Evolutionary conservation across 441 rosid genomes (phyloP), one percentile per base, ranked within the genome.

Genomic region (Pelargonium cotyledonis): DNA sequence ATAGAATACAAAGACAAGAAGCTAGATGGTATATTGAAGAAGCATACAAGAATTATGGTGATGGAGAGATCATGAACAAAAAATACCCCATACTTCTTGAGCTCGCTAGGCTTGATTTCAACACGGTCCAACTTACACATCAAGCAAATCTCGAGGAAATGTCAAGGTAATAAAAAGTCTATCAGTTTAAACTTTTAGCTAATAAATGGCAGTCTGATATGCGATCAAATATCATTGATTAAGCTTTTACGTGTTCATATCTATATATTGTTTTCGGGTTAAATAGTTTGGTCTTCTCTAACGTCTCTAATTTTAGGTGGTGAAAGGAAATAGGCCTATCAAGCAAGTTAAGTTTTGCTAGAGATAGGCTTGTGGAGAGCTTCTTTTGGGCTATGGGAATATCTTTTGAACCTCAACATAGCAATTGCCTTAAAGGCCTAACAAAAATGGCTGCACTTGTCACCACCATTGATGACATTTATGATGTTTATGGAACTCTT

Each of bases 311-410:
- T n/a, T n/a, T n/a, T n/a, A 79, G 80, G 72, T 79, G 83, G 85
- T 79, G 85, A 83, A 69, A 70, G 1, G 63, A 21, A 12, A 67
- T 80, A 51, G 70, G 69, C 18, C 64, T 84, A 23, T 68, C 78
- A 9, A 70, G 51, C 8, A 67, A 73, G 21, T 40, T 81, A 68
- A 60, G 63, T 4, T 84, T 84, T 55, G 75, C 79, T 1, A 74
- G 87, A 69, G 84, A 84, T 67, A 75, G 85, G 49, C 67, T 81
- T 4, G 61, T 81, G 82, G 85, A 84, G 29, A 73, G 81, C 77
- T 84, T 77, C 80, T 70, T 78, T 58, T 84, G 80, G 77, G 47
- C 72, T 0, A 75, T 76, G 8, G 88, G 82, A 23, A 71, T 80
- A 62, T 43, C 58, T 11, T 62, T 8, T 58, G 77, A 81, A 10